phyloP scores from a whole-genome alignment of 78 protist genomes.

The Chrysochromulina tobinii region DNA sequence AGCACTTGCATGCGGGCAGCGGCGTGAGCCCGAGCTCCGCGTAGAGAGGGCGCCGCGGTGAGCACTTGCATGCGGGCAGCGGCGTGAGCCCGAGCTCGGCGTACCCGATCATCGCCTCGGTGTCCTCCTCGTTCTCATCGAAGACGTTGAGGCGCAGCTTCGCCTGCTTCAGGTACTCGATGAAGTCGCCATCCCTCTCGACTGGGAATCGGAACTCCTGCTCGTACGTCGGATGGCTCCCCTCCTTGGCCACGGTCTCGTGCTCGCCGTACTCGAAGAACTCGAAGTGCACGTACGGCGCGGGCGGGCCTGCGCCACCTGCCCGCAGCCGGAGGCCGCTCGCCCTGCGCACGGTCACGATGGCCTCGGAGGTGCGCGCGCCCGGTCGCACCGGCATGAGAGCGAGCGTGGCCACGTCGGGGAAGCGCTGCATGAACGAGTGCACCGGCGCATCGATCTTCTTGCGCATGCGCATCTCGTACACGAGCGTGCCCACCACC shows the following conservation, averaged over 20 bases:
- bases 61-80: too few species aligned
- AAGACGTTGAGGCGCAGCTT: background rate
- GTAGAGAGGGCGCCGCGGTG: background rate
- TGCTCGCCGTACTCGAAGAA: background rate
- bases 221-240: background rate
- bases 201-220: background rate
- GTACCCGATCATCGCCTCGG: background rate
- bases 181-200: background rate
- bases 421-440: background rate
- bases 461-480: background rate
- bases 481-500: background rate
- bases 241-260: background rate
- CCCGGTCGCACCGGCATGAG: background rate
- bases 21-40: background rate
- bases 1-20: too few species aligned
- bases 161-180: background rate
- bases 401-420: constrained; percentile 6
- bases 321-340: background rate
- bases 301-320: too few species aligned
- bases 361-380: background rate
- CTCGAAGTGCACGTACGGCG: background rate
- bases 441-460: background rate
- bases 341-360: background rate
- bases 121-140: background rate
- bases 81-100: background rate